Conservation (phyloP, 2,329 filamentous ascomycete species). For the Aureobasidium subglaciale region DNA sequence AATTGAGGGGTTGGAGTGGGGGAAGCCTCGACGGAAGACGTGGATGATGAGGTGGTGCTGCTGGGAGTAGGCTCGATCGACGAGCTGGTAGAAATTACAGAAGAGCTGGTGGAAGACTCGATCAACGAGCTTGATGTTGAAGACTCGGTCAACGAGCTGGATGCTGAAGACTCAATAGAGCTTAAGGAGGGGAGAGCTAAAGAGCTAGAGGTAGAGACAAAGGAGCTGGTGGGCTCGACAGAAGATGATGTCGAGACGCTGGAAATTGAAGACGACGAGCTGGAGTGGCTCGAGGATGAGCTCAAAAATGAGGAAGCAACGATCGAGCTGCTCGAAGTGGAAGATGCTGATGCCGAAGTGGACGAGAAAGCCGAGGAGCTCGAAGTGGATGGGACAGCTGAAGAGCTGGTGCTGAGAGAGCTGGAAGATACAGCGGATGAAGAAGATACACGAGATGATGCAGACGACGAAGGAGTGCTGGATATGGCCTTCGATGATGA, state of each 20-base stretch:
- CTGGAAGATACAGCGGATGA: neutral
- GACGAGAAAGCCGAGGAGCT: neutral
- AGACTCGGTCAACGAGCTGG: neutral
- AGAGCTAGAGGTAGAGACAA: neutral
- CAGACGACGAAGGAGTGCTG: neutral
- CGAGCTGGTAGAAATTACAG: neutral
- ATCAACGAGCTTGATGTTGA: neutral
- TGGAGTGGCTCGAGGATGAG: neutral
- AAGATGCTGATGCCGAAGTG: neutral
- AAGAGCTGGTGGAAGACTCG: neutral
- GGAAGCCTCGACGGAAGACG: neutral
- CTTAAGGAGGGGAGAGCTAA: neutral
- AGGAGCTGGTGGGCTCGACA: neutral
- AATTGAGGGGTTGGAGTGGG: neutral
- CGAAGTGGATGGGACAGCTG: neutral
- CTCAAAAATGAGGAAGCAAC: neutral
- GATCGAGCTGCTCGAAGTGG: neutral
- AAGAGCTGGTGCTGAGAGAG: neutral
- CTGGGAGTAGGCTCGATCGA: neutral
- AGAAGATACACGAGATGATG: neutral
- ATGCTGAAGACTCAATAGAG: neutral
- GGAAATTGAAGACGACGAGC: neutral
- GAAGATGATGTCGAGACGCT: neutral
- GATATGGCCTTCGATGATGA: neutral
- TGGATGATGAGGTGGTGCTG: neutral